Base-by-base conservation (phyloP, 2,329 filamentous ascomycete species). In the Cladophialophora carrionii region DNA sequence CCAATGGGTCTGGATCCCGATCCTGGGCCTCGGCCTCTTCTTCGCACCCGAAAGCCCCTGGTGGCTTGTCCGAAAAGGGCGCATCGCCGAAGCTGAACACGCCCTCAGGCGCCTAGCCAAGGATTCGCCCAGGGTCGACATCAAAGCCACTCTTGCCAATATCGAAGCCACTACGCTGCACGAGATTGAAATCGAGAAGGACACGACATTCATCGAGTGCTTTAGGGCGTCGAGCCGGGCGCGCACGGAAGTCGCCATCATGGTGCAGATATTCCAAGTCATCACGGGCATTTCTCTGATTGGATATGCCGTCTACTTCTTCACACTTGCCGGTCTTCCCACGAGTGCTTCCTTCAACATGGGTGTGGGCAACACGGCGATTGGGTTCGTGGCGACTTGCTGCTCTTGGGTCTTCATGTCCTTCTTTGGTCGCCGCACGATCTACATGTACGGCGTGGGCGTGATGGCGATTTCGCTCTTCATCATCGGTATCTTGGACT, bases 151-250 rank as follows among this genome's bases (percentile, higher is more conserved):
- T 1, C 69, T 79, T 5, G 74, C 73, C 8, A 76, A 77, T 71
- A 78, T 79, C 69, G 67, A 73, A 2, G 74, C 78, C 53, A 80
- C 78, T 0, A 76, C 72, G 22, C 72, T 74, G 31, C 61, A 75
- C 10, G 74, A 92, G 0, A 93, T 90, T 12, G 61, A 67, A 26
- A 57, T 61, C 22, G 52, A 58, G 31, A 62, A 63, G 26, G 62
- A 63, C 53, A 67, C 65, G 2, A 87, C 83, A 59, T 96, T 95
- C 76, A 77, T 85, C 71, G 92, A 96, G 76, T 96, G 91, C 79
- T 96, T 96, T 83, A 88, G 84, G 74, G 91, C 91, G 7, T 85
- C 85, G n/a, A 88, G 96, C 74, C 81, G 88, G 51, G 88, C 92
- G 64, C 87, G 92, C 37, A 96, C 92, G 2, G 91, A 91, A 74